A percentile compares a stretch with the other conserved stretches of the same genome.
Conservation (phyloP, 495 filamentous ascomycete genomes). For the Neurospora sp. region DNA sequence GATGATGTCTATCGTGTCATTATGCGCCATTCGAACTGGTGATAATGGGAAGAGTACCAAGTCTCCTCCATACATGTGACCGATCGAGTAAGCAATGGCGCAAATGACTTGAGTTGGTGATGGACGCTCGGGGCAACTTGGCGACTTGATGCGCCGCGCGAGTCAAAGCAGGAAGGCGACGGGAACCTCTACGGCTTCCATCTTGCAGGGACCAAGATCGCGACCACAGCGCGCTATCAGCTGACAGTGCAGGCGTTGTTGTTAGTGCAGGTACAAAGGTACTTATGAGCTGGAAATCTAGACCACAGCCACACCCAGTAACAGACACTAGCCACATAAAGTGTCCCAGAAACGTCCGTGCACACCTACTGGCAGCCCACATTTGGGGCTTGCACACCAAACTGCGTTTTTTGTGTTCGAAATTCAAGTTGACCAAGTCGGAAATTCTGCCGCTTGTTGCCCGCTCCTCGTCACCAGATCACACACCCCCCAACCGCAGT, state of each 20-base stretch:
- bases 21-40: slow-evolving; percentile 16
- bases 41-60: slow-evolving; percentile 23
- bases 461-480: slow-evolving; percentile 18
- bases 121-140: not conserved
- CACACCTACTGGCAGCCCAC: slow-evolving; percentile 6
- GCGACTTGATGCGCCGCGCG: not conserved
- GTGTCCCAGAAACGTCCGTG: slow-evolving; percentile 2
- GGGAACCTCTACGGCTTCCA: not conserved
- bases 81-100: not conserved
- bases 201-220: not conserved
- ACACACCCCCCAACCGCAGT: slow-evolving; percentile 18
- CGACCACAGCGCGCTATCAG: slow-evolving; percentile 16
- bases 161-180: not conserved
- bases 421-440: slow-evolving; percentile 14
- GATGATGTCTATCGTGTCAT: slow-evolving; percentile 21
- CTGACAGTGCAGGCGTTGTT: slow-evolving; percentile 12
- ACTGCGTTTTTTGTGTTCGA: slow-evolving; percentile 14
- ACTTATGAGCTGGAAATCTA: not conserved
- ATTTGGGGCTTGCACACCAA: slow-evolving; percentile 19
- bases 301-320: not conserved
- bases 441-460: slow-evolving; percentile 20
- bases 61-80: not conserved
- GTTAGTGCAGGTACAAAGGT: not conserved
- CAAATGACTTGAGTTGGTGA: not conserved
- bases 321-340: not conserved